Percentiles rank a stretch among this genome's conserved stretches.
Conservation (phyloP, 345 rosid species). For the Garcia nutans region DNA sequence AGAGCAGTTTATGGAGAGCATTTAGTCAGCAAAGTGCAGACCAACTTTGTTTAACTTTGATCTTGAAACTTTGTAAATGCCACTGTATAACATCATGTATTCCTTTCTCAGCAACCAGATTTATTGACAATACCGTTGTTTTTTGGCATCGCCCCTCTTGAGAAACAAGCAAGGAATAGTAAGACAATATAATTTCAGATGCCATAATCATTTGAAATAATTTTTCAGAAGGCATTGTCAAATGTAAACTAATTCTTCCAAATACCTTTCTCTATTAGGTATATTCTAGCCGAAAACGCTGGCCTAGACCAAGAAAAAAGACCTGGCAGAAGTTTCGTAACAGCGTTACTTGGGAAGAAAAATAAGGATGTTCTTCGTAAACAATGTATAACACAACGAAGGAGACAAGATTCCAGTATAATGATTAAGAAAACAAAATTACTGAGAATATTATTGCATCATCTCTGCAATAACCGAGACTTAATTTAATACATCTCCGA, state of each 20-base stretch:
- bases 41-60: conserved; percentile 44
- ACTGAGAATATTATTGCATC: neutral
- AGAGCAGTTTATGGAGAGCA: conserved; percentile 83
- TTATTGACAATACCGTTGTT: neutral
- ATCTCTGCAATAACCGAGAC: neutral
- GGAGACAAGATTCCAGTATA: too few relatives aligned
- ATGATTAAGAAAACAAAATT: too few relatives aligned
- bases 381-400: too few relatives aligned
- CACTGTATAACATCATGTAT: neutral
- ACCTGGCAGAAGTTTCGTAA: neutral
- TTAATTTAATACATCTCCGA: neutral
- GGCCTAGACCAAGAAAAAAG: neutral
- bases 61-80: neutral
- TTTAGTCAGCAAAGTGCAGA: conserved; percentile 66
- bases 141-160: neutral
- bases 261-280: too few relatives aligned
- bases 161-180: too few relatives aligned
- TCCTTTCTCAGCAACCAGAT: neutral
- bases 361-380: neutral
- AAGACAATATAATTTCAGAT: too few relatives aligned
- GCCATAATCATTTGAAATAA: too few relatives aligned
- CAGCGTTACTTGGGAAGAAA: neutral
- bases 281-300: neutral
- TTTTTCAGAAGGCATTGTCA: too few relatives aligned
- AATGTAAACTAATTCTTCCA: too few relatives aligned